Conservation (phyloP, 23 red algal genomes). For the Chondrus crispus region DNA sequence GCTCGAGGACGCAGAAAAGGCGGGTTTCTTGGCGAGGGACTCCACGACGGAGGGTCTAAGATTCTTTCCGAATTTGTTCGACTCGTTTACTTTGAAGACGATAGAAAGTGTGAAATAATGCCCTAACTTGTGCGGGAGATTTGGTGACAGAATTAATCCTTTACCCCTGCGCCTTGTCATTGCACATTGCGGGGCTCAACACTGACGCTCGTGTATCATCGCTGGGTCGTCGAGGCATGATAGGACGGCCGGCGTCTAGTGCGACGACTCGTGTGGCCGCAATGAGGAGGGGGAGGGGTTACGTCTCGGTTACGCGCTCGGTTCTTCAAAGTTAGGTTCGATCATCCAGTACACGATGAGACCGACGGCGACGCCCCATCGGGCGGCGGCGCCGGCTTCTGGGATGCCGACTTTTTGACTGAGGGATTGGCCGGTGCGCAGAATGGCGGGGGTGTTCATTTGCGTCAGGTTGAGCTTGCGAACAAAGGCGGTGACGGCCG, state of each 20-base stretch:
- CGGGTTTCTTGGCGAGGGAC: conserved; percentile 40
- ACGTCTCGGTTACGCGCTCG: neutral
- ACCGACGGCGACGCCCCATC: conserved; percentile 55
- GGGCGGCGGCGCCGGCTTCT: conserved; percentile 33
- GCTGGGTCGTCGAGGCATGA: too few relatives aligned
- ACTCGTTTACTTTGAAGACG: conserved; percentile 7
- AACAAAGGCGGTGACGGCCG: conserved; percentile 26
- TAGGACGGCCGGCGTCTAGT: too few relatives aligned
- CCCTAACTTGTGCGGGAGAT: too few relatives aligned
- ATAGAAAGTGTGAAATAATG: too few relatives aligned
- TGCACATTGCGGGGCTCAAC: too few relatives aligned
- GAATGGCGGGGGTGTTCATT: conserved; percentile 59
- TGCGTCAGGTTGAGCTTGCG: conserved; percentile 33
- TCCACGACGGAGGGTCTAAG: conserved; percentile 41
- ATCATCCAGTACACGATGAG: conserved; percentile 62
- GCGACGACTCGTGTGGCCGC: too few relatives aligned
- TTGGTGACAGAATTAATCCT: too few relatives aligned
- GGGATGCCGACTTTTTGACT: conserved; percentile 5
- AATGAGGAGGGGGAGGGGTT: too few relatives aligned
- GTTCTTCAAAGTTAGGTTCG: conserved; percentile 51
- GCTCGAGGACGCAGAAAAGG: conserved; percentile 40
- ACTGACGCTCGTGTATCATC: too few relatives aligned
- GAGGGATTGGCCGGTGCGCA: conserved; percentile 44
- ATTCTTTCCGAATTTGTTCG: conserved; percentile 53
- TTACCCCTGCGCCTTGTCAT: too few relatives aligned